These are phyloP conservation scores for Verticillium zaregamsianum DNA, from an alignment of 2,329 filamentous ascomycete species.

Conservation along the genomic window DNA sequence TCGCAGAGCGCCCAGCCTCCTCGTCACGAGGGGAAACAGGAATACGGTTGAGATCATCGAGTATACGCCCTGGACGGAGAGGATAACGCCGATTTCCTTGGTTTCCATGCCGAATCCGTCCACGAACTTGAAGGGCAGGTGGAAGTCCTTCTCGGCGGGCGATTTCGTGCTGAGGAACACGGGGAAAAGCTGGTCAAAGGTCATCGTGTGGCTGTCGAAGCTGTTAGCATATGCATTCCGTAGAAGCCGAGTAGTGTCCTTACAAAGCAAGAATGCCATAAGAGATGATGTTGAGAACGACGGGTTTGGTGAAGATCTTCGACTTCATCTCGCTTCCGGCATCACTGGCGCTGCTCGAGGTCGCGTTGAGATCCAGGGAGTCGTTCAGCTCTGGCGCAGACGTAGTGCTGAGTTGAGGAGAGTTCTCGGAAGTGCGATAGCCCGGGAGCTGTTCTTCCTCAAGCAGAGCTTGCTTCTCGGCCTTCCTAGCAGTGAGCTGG, in stretches of 20 bases:
- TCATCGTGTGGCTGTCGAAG: conserved; percentile 79
- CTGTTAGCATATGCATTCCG: background rate
- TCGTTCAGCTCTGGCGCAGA: conserved; percentile 27
- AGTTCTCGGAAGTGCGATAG: conserved; percentile 60
- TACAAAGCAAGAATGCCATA: conserved; percentile 95
- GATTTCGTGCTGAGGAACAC: conserved; percentile 76
- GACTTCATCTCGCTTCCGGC: conserved; percentile 3
- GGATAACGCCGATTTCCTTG: conserved; percentile 80
- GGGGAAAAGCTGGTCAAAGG: conserved; percentile 89
- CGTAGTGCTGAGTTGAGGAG: conserved; percentile 40
- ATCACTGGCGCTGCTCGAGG: conserved; percentile 9
- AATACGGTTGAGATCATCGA: conserved; percentile 84
- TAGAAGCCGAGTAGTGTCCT: conserved; percentile 30
- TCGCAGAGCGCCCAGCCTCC: conserved; percentile 70
- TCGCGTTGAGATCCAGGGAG: conserved; percentile 26
- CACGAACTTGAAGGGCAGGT: conserved; percentile 81
- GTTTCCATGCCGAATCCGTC: conserved; percentile 82
- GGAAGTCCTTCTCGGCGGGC: conserved; percentile 31
- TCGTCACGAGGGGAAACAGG: conserved; percentile 75
- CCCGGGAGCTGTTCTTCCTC: conserved; percentile 61
- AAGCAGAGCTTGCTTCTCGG: conserved; percentile 61
- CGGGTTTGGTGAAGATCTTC: conserved; percentile 76
- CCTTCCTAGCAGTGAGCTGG: conserved; percentile 29
- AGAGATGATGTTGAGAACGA: conserved; percentile 81
- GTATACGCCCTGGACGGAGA: conserved; percentile 84